These are phyloP conservation scores for Kodamaea neixiangensis DNA, from an alignment of 805 yeast genomes.

Conservation along the genomic window DNA sequence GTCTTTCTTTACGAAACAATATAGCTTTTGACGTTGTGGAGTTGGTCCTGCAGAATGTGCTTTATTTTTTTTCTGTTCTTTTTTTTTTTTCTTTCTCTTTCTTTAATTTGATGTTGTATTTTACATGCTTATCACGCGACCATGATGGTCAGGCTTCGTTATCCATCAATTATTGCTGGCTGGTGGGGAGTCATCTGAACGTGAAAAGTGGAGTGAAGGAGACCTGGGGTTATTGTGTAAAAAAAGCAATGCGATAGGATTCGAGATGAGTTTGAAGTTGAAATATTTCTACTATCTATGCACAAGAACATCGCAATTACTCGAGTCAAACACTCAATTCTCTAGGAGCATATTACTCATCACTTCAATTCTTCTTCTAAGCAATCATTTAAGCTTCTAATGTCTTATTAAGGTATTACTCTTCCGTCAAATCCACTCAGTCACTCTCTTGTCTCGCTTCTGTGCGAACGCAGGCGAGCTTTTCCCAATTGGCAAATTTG, in stretches of 20 bases:
- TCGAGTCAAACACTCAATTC: neutral
- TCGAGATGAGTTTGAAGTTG: no score
- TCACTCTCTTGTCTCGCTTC: neutral
- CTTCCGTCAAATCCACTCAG: neutral
- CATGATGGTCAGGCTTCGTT: neutral
- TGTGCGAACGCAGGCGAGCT: neutral
- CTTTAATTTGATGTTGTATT: neutral
- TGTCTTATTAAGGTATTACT: neutral
- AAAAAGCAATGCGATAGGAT: no score
- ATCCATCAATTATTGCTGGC: neutral
- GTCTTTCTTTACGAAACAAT: no score
- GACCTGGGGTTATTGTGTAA: neutral
- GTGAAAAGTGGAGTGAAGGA: neutral
- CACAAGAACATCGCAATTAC: neutral
- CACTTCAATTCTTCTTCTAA: neutral
- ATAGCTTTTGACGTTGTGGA: no score
- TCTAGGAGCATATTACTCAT: neutral
- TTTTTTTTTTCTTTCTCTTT: no score
- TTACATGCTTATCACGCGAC: neutral
- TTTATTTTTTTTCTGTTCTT: no score
- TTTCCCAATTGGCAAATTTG: neutral
- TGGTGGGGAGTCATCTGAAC: neutral
- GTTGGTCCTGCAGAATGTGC: neutral
- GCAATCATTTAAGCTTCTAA: neutral
- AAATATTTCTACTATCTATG: no score